Evolutionary conservation across 495 filamentous ascomycete species (phyloP).

Genomic region (Cairneyella variabilis): DNA sequence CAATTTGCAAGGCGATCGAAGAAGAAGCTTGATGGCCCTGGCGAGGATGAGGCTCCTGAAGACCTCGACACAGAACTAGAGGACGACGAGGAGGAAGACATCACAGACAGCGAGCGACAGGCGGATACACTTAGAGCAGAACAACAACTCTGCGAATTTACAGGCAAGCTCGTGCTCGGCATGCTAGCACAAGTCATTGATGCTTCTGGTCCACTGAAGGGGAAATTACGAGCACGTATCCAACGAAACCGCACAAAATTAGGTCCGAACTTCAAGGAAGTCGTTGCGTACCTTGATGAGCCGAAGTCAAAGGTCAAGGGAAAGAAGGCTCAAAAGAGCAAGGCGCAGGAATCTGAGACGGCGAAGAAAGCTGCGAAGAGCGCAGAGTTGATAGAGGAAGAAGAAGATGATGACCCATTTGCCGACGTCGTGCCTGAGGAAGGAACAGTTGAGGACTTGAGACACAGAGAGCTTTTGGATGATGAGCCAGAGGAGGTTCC

Average conservation of each 20-base stretch:
- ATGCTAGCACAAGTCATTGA: constrained; percentile 73
- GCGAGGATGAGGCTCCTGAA: constrained; percentile 64
- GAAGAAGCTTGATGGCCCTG: constrained; percentile 59
- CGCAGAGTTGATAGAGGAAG: constrained; percentile 46
- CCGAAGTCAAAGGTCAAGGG: constrained; percentile 44
- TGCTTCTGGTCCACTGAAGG: constrained; percentile 48
- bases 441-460: constrained; percentile 57
- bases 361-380: constrained; percentile 41
- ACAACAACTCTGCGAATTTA: constrained; percentile 76
- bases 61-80: constrained; percentile 57
- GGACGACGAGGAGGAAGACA: constrained; percentile 53
- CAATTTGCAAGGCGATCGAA: constrained; percentile 66
- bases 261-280: constrained; percentile 72
- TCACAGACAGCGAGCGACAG: constrained; percentile 48
- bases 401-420: constrained; percentile 45
- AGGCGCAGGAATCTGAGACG: constrained; percentile 30
- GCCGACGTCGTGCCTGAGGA: constrained; percentile 50
- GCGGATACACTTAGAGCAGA: constrained; percentile 67
- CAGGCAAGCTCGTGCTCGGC: constrained; percentile 76
- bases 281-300: constrained; percentile 70
- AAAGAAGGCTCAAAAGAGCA: constrained; percentile 45
- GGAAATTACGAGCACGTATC: constrained; percentile 60
- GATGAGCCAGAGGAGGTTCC: constrained; percentile 40
- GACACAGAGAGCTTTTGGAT: constrained; percentile 54
- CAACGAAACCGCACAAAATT: constrained; percentile 61